Conservation (phyloP, 164 flowering plant species). For the Macadamia integrifolia region DNA sequence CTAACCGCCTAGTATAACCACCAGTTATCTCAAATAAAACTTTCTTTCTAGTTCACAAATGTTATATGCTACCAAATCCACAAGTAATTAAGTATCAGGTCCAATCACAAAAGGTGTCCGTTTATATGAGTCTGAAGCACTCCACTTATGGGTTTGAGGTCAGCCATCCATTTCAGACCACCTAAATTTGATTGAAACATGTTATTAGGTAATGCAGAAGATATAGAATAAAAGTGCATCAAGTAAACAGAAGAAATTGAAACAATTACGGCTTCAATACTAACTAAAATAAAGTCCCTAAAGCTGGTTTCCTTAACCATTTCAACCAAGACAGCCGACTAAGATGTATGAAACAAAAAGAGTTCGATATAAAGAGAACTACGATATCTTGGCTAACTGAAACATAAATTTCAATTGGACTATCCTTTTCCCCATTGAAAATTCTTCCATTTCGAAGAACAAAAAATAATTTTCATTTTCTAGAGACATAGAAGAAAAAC, state of each 20-base stretch:
- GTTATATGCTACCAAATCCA: background rate
- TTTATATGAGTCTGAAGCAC: background rate
- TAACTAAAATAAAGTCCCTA: background rate
- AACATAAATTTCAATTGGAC: too few relatives aligned
- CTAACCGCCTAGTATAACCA: background rate
- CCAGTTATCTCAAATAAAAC: background rate
- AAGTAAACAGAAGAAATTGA: background rate
- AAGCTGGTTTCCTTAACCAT: background rate
- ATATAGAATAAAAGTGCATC: background rate
- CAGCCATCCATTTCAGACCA: background rate
- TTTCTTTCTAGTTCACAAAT: background rate
- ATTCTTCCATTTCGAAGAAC: too few relatives aligned
- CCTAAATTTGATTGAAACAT: conserved; percentile 4
- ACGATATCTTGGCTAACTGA: too few relatives aligned
- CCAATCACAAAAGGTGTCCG: background rate
- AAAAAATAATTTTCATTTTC: too few relatives aligned
- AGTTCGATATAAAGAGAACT: too few relatives aligned
- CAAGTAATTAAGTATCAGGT: background rate
- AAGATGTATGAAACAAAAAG: too few relatives aligned
- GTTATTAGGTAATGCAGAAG: background rate
- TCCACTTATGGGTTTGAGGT: background rate
- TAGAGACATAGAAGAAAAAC: background rate
- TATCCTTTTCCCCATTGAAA: too few relatives aligned
- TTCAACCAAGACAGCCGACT: background rate
- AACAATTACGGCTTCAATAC: background rate